phyloP scores from a whole-genome alignment of 352 stramenopile genomes.

The Phytophthora fragariaefolia region DNA sequence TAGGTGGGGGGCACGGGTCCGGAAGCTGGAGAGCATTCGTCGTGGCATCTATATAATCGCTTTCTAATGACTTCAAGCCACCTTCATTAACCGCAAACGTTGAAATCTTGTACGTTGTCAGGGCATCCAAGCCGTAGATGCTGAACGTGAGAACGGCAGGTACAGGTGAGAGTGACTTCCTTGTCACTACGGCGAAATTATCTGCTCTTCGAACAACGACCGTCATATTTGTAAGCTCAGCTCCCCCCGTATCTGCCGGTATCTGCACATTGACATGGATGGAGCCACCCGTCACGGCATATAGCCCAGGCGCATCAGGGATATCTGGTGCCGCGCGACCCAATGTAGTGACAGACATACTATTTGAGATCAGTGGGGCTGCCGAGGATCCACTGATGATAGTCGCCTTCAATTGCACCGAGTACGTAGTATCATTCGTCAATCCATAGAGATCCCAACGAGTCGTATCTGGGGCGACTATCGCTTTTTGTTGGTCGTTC shows the following conservation, averaged over 20 bases:
- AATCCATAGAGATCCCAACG: slow-evolving; percentile 46
- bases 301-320: slow-evolving; percentile 12
- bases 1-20: slow-evolving; percentile 49
- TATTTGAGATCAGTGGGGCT: slow-evolving; percentile 34
- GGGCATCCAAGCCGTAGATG: slow-evolving; percentile 48
- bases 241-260: slow-evolving; percentile 49
- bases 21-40: slow-evolving; percentile 42
- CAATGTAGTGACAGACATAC: slow-evolving; percentile 36
- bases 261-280: slow-evolving; percentile 25
- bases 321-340: slow-evolving; percentile 23
- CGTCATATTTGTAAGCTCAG: slow-evolving; percentile 29
- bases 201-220: slow-evolving; percentile 31
- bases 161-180: slow-evolving; percentile 9
- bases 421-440: slow-evolving; percentile 41
- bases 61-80: slow-evolving; percentile 23
- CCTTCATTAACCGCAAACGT: slow-evolving; percentile 38
- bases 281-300: slow-evolving; percentile 23
- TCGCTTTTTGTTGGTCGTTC: slow-evolving; percentile 21
- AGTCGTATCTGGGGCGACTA: background rate
- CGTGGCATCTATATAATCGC: slow-evolving; percentile 15
- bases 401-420: slow-evolving; percentile 30
- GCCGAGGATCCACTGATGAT: slow-evolving; percentile 15
- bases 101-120: slow-evolving; percentile 44
- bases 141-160: slow-evolving; percentile 20
- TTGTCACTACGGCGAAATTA: slow-evolving; percentile 9